Evolutionary conservation across 805 yeast genomes (phyloP).

Genomic region (Lipomyces kockii): DNA sequence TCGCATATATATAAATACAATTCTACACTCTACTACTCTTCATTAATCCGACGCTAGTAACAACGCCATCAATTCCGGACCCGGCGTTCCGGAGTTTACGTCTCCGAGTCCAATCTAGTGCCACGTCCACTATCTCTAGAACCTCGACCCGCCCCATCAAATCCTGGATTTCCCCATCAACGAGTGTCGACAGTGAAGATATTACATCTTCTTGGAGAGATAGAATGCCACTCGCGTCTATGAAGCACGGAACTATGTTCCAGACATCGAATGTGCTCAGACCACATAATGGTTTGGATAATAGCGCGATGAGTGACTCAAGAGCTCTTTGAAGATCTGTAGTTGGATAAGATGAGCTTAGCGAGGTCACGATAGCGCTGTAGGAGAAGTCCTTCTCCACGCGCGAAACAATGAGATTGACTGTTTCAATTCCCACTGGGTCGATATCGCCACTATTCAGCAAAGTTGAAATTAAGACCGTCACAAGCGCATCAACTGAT

Average conservation of each 20-base stretch:
- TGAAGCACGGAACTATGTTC: conserved; percentile 27
- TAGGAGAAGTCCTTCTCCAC: conserved; percentile 23
- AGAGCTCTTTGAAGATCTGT: conserved; percentile 15
- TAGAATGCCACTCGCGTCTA: conserved; percentile 31
- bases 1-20: neutral
- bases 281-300: neutral
- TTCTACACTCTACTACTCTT: neutral
- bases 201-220: conserved; percentile 17
- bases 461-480: conserved; percentile 5
- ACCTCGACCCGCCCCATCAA: conserved; percentile 27
- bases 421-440: neutral
- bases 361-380: conserved; percentile 13
- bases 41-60: neutral
- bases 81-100: conserved; percentile 2
- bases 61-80: neutral
- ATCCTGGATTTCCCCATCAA: conserved; percentile 21
- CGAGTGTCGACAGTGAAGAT: conserved; percentile 9
- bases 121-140: conserved; percentile 29
- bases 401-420: conserved; percentile 3
- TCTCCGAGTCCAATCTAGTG: conserved; percentile 16
- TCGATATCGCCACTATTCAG: neutral
- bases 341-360: conserved; percentile 4
- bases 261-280: conserved; percentile 13
- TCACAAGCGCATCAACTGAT: conserved; percentile 7
- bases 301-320: neutral